phyloP scores from a whole-genome alignment of 345 rosid species.

The Corchorus olitorius region DNA sequence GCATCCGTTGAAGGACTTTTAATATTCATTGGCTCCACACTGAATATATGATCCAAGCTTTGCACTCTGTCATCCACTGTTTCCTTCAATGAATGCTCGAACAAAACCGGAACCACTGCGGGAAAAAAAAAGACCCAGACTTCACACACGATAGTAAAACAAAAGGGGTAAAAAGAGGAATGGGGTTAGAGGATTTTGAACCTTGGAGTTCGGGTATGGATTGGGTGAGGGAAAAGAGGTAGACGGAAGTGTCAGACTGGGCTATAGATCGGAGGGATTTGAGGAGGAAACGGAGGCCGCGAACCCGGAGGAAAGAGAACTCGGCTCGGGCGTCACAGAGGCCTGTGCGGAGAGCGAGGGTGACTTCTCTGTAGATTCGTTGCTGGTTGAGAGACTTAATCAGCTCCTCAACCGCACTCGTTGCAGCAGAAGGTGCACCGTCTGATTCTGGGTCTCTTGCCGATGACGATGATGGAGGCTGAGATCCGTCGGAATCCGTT shows the following conservation, averaged over 20 bases:
- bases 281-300: slow-evolving; percentile 85
- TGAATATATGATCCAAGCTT: slow-evolving; percentile 78
- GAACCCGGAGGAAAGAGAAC: slow-evolving; percentile 90
- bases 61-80: slow-evolving; percentile 65
- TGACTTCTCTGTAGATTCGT: slow-evolving; percentile 78
- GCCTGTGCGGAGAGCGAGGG: slow-evolving; percentile 85
- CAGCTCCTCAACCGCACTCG: slow-evolving; percentile 68
- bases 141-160: background rate
- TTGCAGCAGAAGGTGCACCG: slow-evolving; percentile 36
- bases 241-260: slow-evolving; percentile 68
- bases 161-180: background rate
- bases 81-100: slow-evolving; percentile 69
- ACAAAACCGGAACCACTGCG: slow-evolving; percentile 84
- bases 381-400: slow-evolving; percentile 63
- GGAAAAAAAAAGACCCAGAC: slow-evolving; percentile 12
- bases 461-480: slow-evolving; percentile 11
- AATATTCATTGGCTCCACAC: slow-evolving; percentile 78
- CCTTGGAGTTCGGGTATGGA: slow-evolving; percentile 81
- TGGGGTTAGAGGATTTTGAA: slow-evolving; percentile 12
- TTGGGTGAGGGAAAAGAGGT: slow-evolving; percentile 74
- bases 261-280: slow-evolving; percentile 80
- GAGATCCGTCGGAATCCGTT: slow-evolving; percentile 19
- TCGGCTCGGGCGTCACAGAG: slow-evolving; percentile 87
- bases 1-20: slow-evolving; percentile 80
- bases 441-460: slow-evolving; percentile 17